Evolutionary conservation across 768 basidiomycete species (phyloP).

Genomic region (Leccinum arenicola): DNA sequence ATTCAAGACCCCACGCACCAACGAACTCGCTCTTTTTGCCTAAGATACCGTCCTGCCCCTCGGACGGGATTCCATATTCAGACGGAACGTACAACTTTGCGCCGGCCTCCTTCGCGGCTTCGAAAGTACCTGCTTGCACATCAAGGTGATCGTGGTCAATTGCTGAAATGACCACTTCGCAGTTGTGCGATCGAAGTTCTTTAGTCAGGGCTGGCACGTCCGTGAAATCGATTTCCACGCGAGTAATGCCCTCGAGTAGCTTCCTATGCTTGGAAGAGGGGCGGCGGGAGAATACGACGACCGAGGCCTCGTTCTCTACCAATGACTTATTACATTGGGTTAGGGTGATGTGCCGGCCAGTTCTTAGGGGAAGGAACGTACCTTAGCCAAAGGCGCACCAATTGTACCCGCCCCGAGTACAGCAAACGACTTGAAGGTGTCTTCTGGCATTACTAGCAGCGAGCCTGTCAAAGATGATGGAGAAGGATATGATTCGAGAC

Average conservation of each 20-base stretch:
- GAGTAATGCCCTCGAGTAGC: constrained; percentile 7
- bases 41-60: constrained; percentile 19
- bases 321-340: constrained; percentile 9
- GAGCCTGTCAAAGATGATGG: background rate
- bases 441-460: constrained; percentile 6
- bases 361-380: background rate
- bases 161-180: constrained; percentile 30
- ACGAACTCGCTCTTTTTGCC: constrained; percentile 18
- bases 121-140: constrained; percentile 23
- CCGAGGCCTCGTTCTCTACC: constrained; percentile 9
- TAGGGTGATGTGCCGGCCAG: background rate
- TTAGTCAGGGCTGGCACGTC: constrained; percentile 8
- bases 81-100: constrained; percentile 32
- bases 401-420: constrained; percentile 20
- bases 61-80: constrained; percentile 25
- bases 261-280: constrained; percentile 8
- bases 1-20: constrained; percentile 1
- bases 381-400: constrained; percentile 12
- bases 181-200: constrained; percentile 15
- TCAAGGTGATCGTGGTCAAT: constrained; percentile 18
- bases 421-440: constrained; percentile 18
- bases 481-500: background rate
- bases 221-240: constrained; percentile 13
- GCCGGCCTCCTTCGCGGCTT: constrained; percentile 29
- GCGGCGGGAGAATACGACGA: constrained; percentile 14